Evolutionary conservation across 192 early-diverging fungal species (phyloP).

Genomic region (Cetraspora pellucida): DNA sequence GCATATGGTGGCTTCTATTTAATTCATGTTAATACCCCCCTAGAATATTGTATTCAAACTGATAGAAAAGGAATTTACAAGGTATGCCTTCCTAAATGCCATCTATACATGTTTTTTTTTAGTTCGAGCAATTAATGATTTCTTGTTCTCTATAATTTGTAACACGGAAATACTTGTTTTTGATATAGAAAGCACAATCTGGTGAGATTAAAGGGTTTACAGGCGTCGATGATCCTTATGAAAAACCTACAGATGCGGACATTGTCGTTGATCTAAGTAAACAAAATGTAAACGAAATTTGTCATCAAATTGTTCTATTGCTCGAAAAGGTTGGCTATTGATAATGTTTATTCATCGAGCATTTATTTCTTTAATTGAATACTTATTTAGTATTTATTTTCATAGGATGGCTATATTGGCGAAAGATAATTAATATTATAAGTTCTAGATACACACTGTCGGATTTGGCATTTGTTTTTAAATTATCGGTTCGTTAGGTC

Average conservation of each 20-base stretch:
- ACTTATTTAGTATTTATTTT: background rate
- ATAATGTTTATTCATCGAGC: background rate
- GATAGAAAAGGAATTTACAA: conserved; percentile 89
- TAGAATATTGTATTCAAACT: conserved; percentile 80
- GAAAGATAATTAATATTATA: conserved; percentile 33
- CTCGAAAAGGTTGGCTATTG: conserved; percentile 87
- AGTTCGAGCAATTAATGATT: too few relatives aligned
- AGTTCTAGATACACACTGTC: too few relatives aligned
- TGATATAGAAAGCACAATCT: conserved; percentile 67
- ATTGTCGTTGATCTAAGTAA: conserved; percentile 73
- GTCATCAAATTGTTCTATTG: conserved; percentile 89
- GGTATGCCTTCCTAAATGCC: too few relatives aligned
- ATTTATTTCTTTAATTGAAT: too few relatives aligned
- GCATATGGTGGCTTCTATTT: conserved; percentile 84
- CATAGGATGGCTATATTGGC: conserved; percentile 33
- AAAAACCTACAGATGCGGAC: conserved; percentile 70
- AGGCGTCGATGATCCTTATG: conserved; percentile 91
- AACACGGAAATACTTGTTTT: too few relatives aligned
- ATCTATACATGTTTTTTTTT: background rate
- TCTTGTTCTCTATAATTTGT: too few relatives aligned
- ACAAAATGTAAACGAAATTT: conserved; percentile 82
- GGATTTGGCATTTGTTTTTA: too few relatives aligned
- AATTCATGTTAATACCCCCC: conserved; percentile 87
- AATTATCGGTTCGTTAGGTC: too few relatives aligned
- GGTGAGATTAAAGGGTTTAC: conserved; percentile 94